Conservation (phyloP, 2,329 filamentous ascomycete species). For the Sordariomycetes sp. region DNA sequence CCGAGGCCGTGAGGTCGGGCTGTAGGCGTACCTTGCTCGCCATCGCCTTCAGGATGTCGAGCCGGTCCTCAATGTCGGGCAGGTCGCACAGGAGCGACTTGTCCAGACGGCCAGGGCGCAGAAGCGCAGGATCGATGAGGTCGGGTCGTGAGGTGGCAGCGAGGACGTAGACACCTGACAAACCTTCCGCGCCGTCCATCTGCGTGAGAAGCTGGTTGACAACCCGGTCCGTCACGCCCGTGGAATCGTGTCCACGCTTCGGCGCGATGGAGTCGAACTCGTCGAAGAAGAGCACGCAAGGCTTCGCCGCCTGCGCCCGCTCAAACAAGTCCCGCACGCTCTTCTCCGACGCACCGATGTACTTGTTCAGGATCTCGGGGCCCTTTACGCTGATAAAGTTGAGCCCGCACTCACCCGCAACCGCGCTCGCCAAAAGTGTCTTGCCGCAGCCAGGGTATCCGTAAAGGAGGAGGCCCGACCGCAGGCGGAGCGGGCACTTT, state of each 20-base stretch:
- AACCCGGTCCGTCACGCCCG: slow-evolving; percentile 94
- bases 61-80: slow-evolving; percentile 63
- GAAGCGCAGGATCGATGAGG: slow-evolving; percentile 83
- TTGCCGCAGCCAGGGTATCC: slow-evolving; percentile 95
- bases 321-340: slow-evolving; percentile 91
- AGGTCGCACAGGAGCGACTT: slow-evolving; percentile 90
- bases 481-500: slow-evolving; percentile 84
- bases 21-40: slow-evolving; percentile 67
- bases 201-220: slow-evolving; percentile 97
- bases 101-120: slow-evolving; percentile 83
- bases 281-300: slow-evolving; percentile 95
- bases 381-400: slow-evolving; percentile 99
- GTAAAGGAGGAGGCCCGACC: slow-evolving; percentile 85
- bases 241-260: slow-evolving; percentile 92
- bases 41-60: slow-evolving; percentile 82
- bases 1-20: slow-evolving; percentile 44
- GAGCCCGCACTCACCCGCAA: slow-evolving; percentile 93
- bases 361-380: slow-evolving; percentile 97
- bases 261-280: slow-evolving; percentile 98
- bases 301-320: slow-evolving; percentile 75
- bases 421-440: slow-evolving; percentile 85
- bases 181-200: slow-evolving; percentile 95
- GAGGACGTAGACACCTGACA: slow-evolving; percentile 90
- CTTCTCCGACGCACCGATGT: slow-evolving; percentile 96
- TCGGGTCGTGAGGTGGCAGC: slow-evolving; percentile 90